Percentiles rank a stretch among this genome's conserved stretches.
These are phyloP conservation scores for Ceratocystis cubensis DNA, from an alignment of 2,329 filamentous ascomycete species.

Conservation along the genomic window DNA sequence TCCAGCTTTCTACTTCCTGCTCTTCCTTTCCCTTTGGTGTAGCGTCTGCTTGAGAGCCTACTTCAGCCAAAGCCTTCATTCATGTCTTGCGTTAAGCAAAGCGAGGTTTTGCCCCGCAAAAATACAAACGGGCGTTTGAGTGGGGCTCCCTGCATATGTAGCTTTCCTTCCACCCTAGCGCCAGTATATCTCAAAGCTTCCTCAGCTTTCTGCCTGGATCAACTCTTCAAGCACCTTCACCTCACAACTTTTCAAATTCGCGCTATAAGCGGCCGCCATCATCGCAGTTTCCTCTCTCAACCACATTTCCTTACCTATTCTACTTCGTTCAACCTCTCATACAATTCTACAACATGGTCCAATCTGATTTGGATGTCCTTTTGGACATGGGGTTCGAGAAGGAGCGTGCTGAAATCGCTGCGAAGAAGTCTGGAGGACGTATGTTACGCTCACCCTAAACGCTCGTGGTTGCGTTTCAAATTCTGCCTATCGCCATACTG, in stretches of 20 bases:
- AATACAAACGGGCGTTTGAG: neutral
- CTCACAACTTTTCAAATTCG: neutral
- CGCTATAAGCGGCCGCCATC: too few species aligned
- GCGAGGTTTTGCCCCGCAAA: neutral
- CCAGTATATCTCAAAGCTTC: neutral
- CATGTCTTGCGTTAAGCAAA: neutral
- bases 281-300: neutral
- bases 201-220: slow-evolving; percentile 3
- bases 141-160: neutral
- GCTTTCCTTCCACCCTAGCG: neutral
- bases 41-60: too few species aligned
- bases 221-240: neutral
- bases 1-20: too few species aligned
- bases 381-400: slow-evolving; percentile 72
- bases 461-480: neutral
- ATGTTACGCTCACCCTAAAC: slow-evolving; percentile 29
- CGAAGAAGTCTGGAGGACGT: slow-evolving; percentile 73
- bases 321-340: slow-evolving; percentile 21
- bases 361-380: slow-evolving; percentile 48
- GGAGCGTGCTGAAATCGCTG: slow-evolving; percentile 66
- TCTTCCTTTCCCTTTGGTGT: too few species aligned
- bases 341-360: slow-evolving; percentile 34
- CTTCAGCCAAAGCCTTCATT: neutral
- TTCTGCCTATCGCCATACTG: neutral
- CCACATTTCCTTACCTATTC: neutral